phyloP scores from a whole-genome alignment of 2,329 filamentous ascomycete genomes.

The Alternaria angustiovoidea region DNA sequence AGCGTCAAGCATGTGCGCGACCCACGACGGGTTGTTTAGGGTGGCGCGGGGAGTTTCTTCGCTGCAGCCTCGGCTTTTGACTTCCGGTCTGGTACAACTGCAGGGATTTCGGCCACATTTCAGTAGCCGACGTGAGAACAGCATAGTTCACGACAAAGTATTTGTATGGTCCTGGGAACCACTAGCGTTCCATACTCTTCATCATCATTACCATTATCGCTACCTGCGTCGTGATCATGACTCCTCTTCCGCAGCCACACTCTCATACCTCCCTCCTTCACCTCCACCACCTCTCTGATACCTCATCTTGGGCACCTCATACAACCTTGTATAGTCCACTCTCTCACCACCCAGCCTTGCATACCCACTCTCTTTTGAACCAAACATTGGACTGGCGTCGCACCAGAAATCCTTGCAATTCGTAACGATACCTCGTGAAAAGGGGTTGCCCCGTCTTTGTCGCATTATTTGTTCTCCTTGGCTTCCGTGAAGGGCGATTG shows the following conservation, averaged over 20 bases:
- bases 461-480: slow-evolving; percentile 51
- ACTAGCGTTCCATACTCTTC: neutral
- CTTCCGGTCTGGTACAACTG: slow-evolving; percentile 8
- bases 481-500: slow-evolving; percentile 82
- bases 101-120: slow-evolving; percentile 11
- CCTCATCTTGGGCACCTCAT: slow-evolving; percentile 81
- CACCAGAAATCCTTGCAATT: slow-evolving; percentile 99
- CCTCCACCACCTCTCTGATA: slow-evolving; percentile 51
- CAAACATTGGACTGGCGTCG: slow-evolving; percentile 83
- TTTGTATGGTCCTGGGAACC: neutral
- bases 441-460: slow-evolving; percentile 74
- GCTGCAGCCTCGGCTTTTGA: slow-evolving; percentile 29
- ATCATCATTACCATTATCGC: slow-evolving; percentile 11
- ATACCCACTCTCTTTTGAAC: slow-evolving; percentile 74
- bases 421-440: slow-evolving; percentile 79
- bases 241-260: slow-evolving; percentile 56
- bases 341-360: slow-evolving; percentile 79
- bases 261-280: slow-evolving; percentile 64
- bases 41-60: slow-evolving; percentile 30
- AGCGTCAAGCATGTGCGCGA: slow-evolving; percentile 23
- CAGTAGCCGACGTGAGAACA: slow-evolving; percentile 8
- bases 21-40: slow-evolving; percentile 23
- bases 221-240: slow-evolving; percentile 16
- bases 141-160: neutral
- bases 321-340: slow-evolving; percentile 89